A percentile compares a stretch with the other conserved stretches of the same genome.
These are phyloP conservation scores for Pilasporangium apinafurcum DNA, from an alignment of 352 stramenopile genomes.

Conservation along the genomic window DNA sequence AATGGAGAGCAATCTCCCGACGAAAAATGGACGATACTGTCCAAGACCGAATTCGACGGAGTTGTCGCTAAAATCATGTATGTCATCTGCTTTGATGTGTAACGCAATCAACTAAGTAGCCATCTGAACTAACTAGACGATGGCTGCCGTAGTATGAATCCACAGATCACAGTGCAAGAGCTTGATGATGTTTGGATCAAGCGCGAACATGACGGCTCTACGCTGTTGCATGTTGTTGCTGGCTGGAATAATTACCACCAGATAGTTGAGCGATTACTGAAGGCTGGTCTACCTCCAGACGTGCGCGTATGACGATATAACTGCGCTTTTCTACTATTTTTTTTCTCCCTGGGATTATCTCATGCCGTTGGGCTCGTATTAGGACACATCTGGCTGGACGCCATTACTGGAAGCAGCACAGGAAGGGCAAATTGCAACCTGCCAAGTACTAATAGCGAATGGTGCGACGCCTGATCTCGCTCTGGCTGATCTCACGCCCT, in stretches of 20 bases:
- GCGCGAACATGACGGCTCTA: constrained; percentile 37
- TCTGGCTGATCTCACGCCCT: constrained; percentile 26
- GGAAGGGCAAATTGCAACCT: constrained; percentile 46
- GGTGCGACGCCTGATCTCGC: constrained; percentile 34
- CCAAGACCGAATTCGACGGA: constrained; percentile 35
- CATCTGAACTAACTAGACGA: neutral
- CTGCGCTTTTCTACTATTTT: too few relatives aligned
- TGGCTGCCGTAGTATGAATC: constrained; percentile 21
- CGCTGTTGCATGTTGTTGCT: constrained; percentile 47
- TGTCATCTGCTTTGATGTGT: constrained; percentile 1
- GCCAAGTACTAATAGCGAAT: constrained; percentile 30
- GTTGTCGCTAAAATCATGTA: constrained; percentile 47
- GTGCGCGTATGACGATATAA: constrained; percentile 11
- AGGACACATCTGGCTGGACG: constrained; percentile 47
- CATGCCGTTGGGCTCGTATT: neutral
- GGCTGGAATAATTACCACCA: constrained; percentile 49
- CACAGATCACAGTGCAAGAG: constrained; percentile 19
- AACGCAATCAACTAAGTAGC: neutral
- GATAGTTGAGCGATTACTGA: constrained; percentile 34
- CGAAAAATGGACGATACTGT: constrained; percentile 28
- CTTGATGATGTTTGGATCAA: constrained; percentile 17
- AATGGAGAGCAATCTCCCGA: too few relatives aligned
- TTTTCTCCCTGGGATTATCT: too few relatives aligned
- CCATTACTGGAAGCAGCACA: constrained; percentile 55
- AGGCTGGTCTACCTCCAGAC: constrained; percentile 26